Evolutionary conservation across 108 stramenopile genomes (phyloP).

Genomic region (Skeletonema menzelii): DNA sequence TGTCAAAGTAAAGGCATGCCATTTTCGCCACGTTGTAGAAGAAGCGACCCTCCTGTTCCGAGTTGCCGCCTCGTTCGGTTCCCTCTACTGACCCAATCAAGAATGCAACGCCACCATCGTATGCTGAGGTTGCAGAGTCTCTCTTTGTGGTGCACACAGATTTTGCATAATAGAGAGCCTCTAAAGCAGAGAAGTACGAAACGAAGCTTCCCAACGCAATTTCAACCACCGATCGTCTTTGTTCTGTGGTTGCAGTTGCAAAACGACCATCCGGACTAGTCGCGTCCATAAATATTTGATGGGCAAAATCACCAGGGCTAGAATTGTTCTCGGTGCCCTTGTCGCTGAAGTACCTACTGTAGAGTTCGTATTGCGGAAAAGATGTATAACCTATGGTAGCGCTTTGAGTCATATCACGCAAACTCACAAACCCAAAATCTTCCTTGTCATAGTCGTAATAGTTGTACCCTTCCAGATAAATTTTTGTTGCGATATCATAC

Average conservation of each 20-base stretch:
- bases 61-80: slow-evolving; percentile 24
- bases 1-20: slow-evolving; percentile 63
- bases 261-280: slow-evolving; percentile 26
- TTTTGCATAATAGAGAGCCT: slow-evolving; percentile 61
- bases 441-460: slow-evolving; percentile 42
- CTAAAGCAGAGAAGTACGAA: slow-evolving; percentile 67
- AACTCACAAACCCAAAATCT: slow-evolving; percentile 31
- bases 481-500: slow-evolving; percentile 35
- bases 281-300: slow-evolving; percentile 55
- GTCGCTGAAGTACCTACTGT: slow-evolving; percentile 9
- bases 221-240: slow-evolving; percentile 58
- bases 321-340: not conserved
- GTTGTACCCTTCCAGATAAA: slow-evolving; percentile 46
- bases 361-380: slow-evolving; percentile 21
- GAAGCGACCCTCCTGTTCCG: slow-evolving; percentile 49
- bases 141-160: slow-evolving; percentile 39
- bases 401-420: slow-evolving; percentile 33
- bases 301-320: slow-evolving; percentile 42
- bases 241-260: slow-evolving; percentile 41
- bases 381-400: slow-evolving; percentile 24
- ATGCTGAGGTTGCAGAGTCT: slow-evolving; percentile 28
- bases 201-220: slow-evolving; percentile 54
- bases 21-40: slow-evolving; percentile 61
- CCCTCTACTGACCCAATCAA: slow-evolving; percentile 75
- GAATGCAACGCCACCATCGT: slow-evolving; percentile 73